Percentiles rank a stretch among this genome's conserved stretches.
Evolutionary conservation across 306 rosid species (phyloP).

Genomic region (Quercus rubra): DNA sequence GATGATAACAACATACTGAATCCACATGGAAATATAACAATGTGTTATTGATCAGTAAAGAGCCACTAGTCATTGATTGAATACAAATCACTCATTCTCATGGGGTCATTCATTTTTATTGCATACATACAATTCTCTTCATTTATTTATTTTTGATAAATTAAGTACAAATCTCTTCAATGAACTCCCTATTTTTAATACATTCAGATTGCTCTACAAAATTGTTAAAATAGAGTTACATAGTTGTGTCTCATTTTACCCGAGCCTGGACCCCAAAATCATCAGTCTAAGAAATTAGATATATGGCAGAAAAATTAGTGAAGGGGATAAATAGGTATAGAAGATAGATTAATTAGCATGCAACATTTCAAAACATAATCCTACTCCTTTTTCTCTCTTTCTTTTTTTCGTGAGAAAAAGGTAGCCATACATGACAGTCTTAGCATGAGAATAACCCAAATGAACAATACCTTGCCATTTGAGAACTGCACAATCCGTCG

Average conservation of each 20-base stretch:
- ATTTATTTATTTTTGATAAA: background rate
- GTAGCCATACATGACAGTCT: background rate
- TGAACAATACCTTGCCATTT: conserved; percentile 73
- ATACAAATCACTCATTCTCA: background rate
- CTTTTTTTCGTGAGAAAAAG: background rate
- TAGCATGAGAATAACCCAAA: background rate
- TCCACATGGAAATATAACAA: background rate
- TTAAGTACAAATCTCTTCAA: background rate
- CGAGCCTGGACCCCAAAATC: background rate
- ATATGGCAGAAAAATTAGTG: background rate
- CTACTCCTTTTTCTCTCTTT: background rate
- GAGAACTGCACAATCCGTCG: conserved; percentile 95
- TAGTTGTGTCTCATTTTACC: background rate
- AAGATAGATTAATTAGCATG: background rate
- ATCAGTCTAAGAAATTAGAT: background rate
- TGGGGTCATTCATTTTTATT: background rate
- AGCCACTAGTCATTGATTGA: background rate
- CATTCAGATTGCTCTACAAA: background rate
- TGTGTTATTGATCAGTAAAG: background rate
- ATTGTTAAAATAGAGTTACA: background rate
- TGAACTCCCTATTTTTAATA: background rate
- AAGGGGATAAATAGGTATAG: background rate
- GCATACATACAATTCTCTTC: background rate
- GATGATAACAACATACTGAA: background rate
- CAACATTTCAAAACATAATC: background rate